These are phyloP conservation scores for Heliamphora pulchella DNA, from an alignment of 179 eudicot genomes.

Conservation along the genomic window DNA sequence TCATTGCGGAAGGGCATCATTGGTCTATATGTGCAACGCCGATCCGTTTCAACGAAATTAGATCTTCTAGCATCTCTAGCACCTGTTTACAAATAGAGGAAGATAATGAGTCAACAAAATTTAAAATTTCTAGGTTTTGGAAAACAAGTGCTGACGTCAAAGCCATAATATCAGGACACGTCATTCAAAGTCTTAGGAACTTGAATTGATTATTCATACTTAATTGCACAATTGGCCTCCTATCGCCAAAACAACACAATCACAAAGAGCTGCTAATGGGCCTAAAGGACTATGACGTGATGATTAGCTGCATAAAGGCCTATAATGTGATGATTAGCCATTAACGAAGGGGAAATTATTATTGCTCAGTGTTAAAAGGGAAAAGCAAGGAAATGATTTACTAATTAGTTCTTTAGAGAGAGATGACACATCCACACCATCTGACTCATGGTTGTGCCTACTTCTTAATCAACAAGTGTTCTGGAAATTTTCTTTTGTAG, in stretches of 20 bases:
- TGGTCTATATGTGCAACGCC: slow-evolving; percentile 44
- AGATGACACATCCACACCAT: too few species aligned
- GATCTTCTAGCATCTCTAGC: slow-evolving; percentile 22
- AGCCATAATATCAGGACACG: not conserved
- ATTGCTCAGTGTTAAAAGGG: not conserved
- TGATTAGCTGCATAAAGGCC: not conserved
- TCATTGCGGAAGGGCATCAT: slow-evolving; percentile 21
- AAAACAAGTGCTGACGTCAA: not conserved
- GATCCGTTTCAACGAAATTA: slow-evolving; percentile 21
- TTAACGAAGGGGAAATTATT: not conserved
- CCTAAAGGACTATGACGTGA: not conserved
- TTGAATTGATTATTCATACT: not conserved
- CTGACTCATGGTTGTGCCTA: too few species aligned
- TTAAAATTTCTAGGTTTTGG: not conserved
- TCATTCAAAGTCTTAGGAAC: not conserved
- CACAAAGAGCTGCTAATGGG: not conserved
- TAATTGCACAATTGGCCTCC: not conserved
- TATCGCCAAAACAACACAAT: not conserved
- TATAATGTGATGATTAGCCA: not conserved
- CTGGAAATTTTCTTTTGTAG: too few species aligned
- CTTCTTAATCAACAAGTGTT: too few species aligned
- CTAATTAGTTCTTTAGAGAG: not conserved
- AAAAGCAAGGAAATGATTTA: not conserved
- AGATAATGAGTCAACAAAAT: not conserved
- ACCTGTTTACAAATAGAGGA: slow-evolving; percentile 26